phyloP scores from a whole-genome alignment of 2,329 filamentous ascomycete genomes.

The Monosporascus sp. region DNA sequence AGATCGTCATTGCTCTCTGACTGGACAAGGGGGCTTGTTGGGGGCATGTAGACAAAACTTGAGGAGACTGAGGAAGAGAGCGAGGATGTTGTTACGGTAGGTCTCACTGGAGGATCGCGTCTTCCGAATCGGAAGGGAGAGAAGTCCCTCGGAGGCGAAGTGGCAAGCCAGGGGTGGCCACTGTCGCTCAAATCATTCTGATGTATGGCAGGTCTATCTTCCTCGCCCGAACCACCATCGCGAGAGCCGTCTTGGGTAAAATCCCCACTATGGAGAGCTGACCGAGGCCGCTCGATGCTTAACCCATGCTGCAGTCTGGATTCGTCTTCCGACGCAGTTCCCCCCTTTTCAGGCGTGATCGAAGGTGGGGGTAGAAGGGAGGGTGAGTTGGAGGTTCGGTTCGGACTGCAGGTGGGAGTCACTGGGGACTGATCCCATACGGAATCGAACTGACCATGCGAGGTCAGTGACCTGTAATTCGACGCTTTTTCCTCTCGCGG shows the following conservation, averaged over 20 bases:
- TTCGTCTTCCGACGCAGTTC: slow-evolving; percentile 30
- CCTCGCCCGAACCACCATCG: slow-evolving; percentile 15
- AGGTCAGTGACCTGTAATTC: slow-evolving; percentile 10
- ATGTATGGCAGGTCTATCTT: slow-evolving; percentile 12
- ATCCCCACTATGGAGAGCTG: slow-evolving; percentile 64
- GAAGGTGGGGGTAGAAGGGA: slow-evolving; percentile 40
- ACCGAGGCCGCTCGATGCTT: slow-evolving; percentile 76
- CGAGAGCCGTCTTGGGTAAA: slow-evolving; percentile 46
- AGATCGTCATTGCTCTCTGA: slow-evolving; percentile 79
- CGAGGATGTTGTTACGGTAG: slow-evolving; percentile 36
- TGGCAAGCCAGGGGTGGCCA: slow-evolving; percentile 43
- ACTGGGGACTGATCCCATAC: slow-evolving; percentile 31
- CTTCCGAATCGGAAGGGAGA: slow-evolving; percentile 40
- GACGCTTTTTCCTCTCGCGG: not conserved
- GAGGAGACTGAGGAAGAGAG: slow-evolving; percentile 69
- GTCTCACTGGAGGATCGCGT: slow-evolving; percentile 24
- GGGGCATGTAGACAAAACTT: slow-evolving; percentile 78
- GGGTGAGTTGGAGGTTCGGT: slow-evolving; percentile 30
- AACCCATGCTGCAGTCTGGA: slow-evolving; percentile 47
- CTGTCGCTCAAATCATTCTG: slow-evolving; percentile 6
- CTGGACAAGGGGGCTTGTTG: slow-evolving; percentile 88
- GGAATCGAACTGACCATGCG: slow-evolving; percentile 26
- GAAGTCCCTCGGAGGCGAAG: slow-evolving; percentile 51
- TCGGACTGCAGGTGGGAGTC: slow-evolving; percentile 32
- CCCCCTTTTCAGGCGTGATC: slow-evolving; percentile 42